Evolutionary conservation across 371 early-diverging fungal species (phyloP).

Genomic region (Dinochytrium kinnereticum): DNA sequence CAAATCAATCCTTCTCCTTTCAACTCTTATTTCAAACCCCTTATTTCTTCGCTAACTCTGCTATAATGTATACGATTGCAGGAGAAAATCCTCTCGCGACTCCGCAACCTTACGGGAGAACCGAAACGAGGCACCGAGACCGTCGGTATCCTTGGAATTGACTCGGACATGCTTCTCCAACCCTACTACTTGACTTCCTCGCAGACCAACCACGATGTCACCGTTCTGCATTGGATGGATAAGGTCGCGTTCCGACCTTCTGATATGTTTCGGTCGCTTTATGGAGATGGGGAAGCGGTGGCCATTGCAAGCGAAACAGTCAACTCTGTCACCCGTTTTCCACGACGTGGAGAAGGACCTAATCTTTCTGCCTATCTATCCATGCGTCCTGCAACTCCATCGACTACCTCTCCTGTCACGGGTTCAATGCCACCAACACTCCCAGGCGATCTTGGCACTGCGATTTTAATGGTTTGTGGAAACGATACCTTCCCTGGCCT

Average conservation of each 20-base stretch:
- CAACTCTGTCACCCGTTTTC: neutral
- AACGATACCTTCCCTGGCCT: constrained; percentile 12
- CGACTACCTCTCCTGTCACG: neutral
- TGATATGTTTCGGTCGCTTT: neutral
- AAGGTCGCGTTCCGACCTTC: neutral
- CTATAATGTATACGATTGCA: neutral
- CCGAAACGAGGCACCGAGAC: neutral
- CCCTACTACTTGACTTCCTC: neutral
- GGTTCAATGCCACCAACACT: neutral
- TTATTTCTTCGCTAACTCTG: neutral
- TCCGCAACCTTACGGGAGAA: neutral
- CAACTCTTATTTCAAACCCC: neutral
- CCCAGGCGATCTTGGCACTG: neutral
- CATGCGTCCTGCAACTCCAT: neutral
- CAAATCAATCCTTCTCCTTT: neutral
- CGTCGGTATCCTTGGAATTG: neutral
- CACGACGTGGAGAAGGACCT: neutral
- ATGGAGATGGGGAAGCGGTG: neutral
- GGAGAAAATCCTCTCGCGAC: constrained; percentile 12
- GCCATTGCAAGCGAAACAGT: neutral
- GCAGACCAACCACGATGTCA: neutral
- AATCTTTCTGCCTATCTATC: neutral
- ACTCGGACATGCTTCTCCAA: constrained; percentile 13
- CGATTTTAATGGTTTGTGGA: neutral
- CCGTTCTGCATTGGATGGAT: neutral